Base-by-base conservation (phyloP, 805 yeast genomes). In the Hanseniaspora vineae region DNA sequence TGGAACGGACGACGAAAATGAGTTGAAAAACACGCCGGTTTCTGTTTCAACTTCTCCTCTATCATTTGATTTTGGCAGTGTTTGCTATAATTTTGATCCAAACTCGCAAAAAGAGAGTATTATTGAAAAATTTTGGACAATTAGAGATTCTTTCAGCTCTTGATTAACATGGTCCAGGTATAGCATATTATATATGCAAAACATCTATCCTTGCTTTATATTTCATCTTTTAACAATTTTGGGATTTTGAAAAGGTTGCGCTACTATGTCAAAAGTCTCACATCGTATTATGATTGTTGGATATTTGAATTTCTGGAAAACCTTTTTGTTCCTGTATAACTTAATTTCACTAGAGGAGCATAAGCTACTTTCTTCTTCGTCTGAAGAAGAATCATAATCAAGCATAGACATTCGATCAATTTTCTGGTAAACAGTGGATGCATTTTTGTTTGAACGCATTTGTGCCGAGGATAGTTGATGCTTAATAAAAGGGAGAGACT, bases 241-340 rank as follows among this genome's bases (percentile, higher is more conserved):
- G 9, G 67, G 61, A 2, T 49, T 52, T 43, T 52, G 51, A 11
- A 61, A 45, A 5, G 67, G 67, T 44, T 63, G 63, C 4, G 62
- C 61, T 4, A 61, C 50, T 9, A 63, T 58, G 13, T 40, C 17
- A 40, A 40, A 40, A 3, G 13, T 6, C 12, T 15, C 31, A 40
- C 43, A 19, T 4, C 18, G 13, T 11, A 40, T 19, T 19, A 40
- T 23, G 6, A 40, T 40, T 20, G 43, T 40, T 18, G 43, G 43
- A 10, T 40, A 13, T 6, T 13, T 59, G 45, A 53, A 54, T 31
- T 51, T 48, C 14, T 46, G 32, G 32, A 49, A 50, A 31, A 53
- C 51, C 15, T 39, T 49, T n/a, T 35, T 29, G 18, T 47, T 46
- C 47, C 66, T 47, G 40, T 52, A 51, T 1, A 44, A 19, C 44